Evolutionary conservation across 2,329 filamentous ascomycete species (phyloP), one percentile per base, ranked within the genome.

Genomic region (Stachybotrys chartarum): DNA sequence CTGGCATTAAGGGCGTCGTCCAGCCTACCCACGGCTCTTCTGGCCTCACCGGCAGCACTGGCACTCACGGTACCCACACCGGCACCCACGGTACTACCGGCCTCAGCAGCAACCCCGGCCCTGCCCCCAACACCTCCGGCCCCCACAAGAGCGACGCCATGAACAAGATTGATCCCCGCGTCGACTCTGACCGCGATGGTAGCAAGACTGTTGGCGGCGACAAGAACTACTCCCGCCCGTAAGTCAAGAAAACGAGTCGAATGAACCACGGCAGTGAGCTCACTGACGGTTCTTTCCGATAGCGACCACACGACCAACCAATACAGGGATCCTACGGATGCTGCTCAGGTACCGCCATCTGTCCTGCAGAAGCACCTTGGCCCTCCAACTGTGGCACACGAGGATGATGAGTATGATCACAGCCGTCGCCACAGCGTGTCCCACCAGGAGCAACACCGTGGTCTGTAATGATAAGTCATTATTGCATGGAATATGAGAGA

Each of bases 291-390:
- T 10, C 35, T 14, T 10, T 42, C 12, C 10, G 14, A 42, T 42
- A 42, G 35, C 14, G 35, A 14, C 5, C 3, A 6, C 35, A 10
- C 35, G n/a, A 55, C 50, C 7, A 24, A 53, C 16, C 49, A 54
- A 6, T 42, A 63, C 52, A 70, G 69, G 58, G 80, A 83, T 50
- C 80, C 80, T 5, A 78, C 73, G 17, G 81, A 84, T 58, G 80
- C 81, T 1, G 70, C 81, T 0, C 80, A 84, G 63, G 80, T 83
- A 0, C 80, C 81, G 1, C 81, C 81, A 6, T 83, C 80, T 2
- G 75, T 79, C 0, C 50, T 84, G 57, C 70, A 70, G 51, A 68
- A 76, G 61, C 72, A 77, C 50, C 58, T 81, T 44, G 80, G 79
- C 2, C 70, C 68, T 1, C 77, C 79, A 1, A 54, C 63, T 1